Evolutionary conservation across 108 stramenopile genomes (phyloP), one percentile per base, ranked within the genome.

Genomic region (Skeletonema menzelii): DNA sequence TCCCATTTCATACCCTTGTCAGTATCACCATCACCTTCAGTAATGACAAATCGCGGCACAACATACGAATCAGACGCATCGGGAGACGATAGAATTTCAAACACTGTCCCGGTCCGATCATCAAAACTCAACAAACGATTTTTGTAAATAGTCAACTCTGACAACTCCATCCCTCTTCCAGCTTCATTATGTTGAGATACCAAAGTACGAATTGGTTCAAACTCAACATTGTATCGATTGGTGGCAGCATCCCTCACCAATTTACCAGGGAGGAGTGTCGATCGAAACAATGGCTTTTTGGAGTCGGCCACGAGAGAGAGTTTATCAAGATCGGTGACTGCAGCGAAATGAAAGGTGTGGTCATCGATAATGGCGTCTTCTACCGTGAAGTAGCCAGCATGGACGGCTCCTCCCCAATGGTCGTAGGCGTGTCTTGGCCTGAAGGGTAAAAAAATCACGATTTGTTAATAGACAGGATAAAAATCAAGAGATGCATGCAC

Each of bases 1-100:
- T 98, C 97, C 91, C 93, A 91, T 67, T 91, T 91, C 95, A 97
- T 95, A 53, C 97, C 97, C 83, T 98, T 98, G 71, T 97, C 96
- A 27, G 95, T 91, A 59, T 92, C 91, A 13, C 97, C 97, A 42
- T 87, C 86, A 47, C 97, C 97, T 86, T 97, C 97, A 28, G 94
- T 92, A 49, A 96, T 80, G 63, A 97, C 90, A 65, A 91, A 90
- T 44, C 96, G 82, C n/a, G 95, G 95, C 8, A 91, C 92, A n/a
- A 87, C 88, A 61, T 85, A 91, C 14, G 88, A 86, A 14, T 84
- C 79, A 58, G 73, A 72, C 28, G 87, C 91, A 31, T 90, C 79
- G 14, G 70, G 46, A 17, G 59, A 82, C 24, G 88, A 91, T 31
- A 96, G 63, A 30, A 97, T 86, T 81, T 98, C 97, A 90, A 96